Evolutionary conservation across 345 rosid genomes (phyloP), one percentile per base, ranked within the genome.

Genomic region (Boechera divaricarpa): DNA sequence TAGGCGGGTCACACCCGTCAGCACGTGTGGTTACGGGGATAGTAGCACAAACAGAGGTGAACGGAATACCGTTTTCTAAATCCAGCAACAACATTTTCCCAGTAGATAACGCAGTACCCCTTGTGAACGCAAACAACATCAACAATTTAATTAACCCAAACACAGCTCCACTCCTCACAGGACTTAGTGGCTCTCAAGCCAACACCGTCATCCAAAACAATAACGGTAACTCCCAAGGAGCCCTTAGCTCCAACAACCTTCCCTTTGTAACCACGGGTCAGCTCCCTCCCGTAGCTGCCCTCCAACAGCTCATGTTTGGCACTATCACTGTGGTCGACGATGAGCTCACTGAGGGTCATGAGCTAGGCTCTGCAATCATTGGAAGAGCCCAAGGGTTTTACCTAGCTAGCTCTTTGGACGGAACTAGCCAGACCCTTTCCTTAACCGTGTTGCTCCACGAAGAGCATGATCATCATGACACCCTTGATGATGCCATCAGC

Each of bases 381-480:
- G 95, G 98, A 1, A 85, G 69, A 75, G 93, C 98, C 2, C 95
- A 92, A 52, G 98, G 98, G 45, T 92, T 94, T 71, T 92, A 90
- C 80, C 16, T 94, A 48, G 92, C 97, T 10, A 90, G 97, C 79
- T 94, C 97, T 1, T 11, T 89, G 76, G 98, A 94, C 12, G 97
- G 98, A 18, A 87, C 91, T 10, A 92, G 98, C 61, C 99, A 89
- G 51, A 94, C 98, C 2, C 67, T 94, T 78, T 89, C 92, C 0
- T 18, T 88, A 54, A 92, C 97, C 1, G 75, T 84, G 63, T 44
- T 90, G 71, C 59, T 92, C 2, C 90, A 88, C 15, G 84, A 73
- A 10, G 83, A 77, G 7, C 84, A 80, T 13, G 83, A 86, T 10
- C 79, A 78, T 5, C 80, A 79, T 6, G 84, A 73, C 18, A 83